Base-by-base conservation (phyloP, 805 yeast genomes). In the Monosporozyma aerobia region DNA sequence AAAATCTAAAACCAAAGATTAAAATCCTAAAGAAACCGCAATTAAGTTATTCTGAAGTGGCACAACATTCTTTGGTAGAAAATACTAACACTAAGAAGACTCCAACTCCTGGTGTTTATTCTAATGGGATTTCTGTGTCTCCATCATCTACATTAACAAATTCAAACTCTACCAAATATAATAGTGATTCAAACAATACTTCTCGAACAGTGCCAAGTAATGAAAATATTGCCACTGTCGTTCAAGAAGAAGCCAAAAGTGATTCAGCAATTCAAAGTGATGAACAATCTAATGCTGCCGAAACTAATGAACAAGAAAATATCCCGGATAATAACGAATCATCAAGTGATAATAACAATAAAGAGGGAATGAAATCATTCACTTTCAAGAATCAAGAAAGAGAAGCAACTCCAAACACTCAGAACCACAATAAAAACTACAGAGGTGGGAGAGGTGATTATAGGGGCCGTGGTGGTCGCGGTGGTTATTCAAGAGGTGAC, bases 21-120 rank as follows among this genome's bases (percentile, higher is more conserved):
- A 57, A 58, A 13, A 53, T 59, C 3, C 47, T 59, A 52, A 62
- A 58, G 51, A 63, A 61, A 48, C 57, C 60, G 16, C 50, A 41
- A 23, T 47, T 64, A 35, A 62, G 66, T 48, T 64, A 64, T 46
- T 58, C 64, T n/a, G 59, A 63, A 39, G 64, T 61, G 10, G 50
- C 62, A 23, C 57, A 63, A 61, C 55, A 53, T 59, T 64, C 14
- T 63, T 59, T 22, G 63, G 30, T 44, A 16, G 59, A n/a, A 61
- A 61, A 11, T 50, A 57, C 13, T 60, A 61, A 11, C 49, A 59
- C 14, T 59, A 61, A 16, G 16, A 30, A 47, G 49, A 16, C 13
- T 9, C 22, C 32, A 30, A 44, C 23, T 19, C 29, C 43, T 19
- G 43, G 43, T 39, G 43, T 39, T 19, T 39, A 39, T 39, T 19